These are phyloP conservation scores for Ramularia endophylla DNA, from an alignment of 2,329 filamentous ascomycete species.

Conservation along the genomic window DNA sequence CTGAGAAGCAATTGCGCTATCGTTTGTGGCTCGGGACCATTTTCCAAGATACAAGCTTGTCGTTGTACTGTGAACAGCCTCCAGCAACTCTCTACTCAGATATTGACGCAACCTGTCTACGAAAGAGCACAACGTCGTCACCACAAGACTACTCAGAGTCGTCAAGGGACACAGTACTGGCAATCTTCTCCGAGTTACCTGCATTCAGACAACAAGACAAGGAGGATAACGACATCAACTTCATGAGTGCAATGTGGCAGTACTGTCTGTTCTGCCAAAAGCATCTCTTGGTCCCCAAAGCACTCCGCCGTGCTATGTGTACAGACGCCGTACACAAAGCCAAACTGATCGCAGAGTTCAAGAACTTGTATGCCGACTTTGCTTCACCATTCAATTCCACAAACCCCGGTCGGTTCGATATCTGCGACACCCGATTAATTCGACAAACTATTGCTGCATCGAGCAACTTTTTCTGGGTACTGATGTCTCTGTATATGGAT, in stretches of 20 bases:
- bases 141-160: too few relatives aligned
- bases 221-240: too few relatives aligned
- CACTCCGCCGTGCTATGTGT: neutral
- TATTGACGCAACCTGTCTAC: too few relatives aligned
- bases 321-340: slow-evolving; percentile 1
- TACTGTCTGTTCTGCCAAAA: slow-evolving; percentile 4
- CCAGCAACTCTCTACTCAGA: too few relatives aligned
- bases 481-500: slow-evolving; percentile 9
- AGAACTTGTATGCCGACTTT: neutral
- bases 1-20: too few relatives aligned
- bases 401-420: neutral
- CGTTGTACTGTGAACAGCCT: too few relatives aligned
- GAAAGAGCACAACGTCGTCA: too few relatives aligned
- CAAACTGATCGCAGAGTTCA: slow-evolving; percentile 1
- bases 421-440: neutral
- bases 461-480: slow-evolving; percentile 3
- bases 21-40: too few relatives aligned
- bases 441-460: neutral
- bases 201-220: too few relatives aligned
- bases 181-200: too few relatives aligned
- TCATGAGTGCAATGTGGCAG: slow-evolving; percentile 9
- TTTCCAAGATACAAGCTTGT: too few relatives aligned
- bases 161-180: too few relatives aligned
- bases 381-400: slow-evolving; percentile 1
- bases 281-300: slow-evolving; percentile 4